phyloP scores from a whole-genome alignment of 1,139 yeast genomes.

The Hyphopichia burtonii region DNA sequence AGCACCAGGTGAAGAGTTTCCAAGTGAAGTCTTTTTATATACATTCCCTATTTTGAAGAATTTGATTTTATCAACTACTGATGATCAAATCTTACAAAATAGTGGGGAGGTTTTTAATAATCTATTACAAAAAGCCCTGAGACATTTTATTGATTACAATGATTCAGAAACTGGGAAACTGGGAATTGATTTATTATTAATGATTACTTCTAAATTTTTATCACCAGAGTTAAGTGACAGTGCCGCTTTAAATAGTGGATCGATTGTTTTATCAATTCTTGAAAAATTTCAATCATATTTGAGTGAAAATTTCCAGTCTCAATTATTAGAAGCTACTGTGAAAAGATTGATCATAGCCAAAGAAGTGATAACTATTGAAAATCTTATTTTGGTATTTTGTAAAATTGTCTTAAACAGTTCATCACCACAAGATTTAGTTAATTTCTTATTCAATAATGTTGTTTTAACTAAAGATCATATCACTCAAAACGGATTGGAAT shows the following conservation, averaged over 20 bases:
- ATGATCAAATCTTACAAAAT: constrained; percentile 75
- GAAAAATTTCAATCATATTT: constrained; percentile 55
- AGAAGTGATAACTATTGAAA: constrained; percentile 72
- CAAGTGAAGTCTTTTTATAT: constrained; percentile 46
- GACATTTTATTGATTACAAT: constrained; percentile 39
- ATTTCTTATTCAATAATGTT: constrained; percentile 50
- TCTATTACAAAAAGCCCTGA: constrained; percentile 53
- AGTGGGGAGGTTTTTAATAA: constrained; percentile 75
- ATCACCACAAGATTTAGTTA: constrained; percentile 53
- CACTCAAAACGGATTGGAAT: constrained; percentile 22
- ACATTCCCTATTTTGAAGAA: constrained; percentile 53
- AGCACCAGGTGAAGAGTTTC: constrained; percentile 44
- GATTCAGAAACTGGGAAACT: constrained; percentile 38
- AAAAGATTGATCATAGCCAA: constrained; percentile 62
- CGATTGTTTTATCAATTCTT: constrained; percentile 63
- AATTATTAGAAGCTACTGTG: constrained; percentile 72
- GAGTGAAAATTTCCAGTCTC: constrained; percentile 49
- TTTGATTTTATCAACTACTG: constrained; percentile 57
- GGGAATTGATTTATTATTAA: constrained; percentile 57
- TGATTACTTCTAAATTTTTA: constrained; percentile 66
- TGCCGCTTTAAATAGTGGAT: constrained; percentile 76
- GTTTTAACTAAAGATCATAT: constrained; percentile 26
- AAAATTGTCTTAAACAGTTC: constrained; percentile 65
- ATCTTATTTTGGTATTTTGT: constrained; percentile 74
- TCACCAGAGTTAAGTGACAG: constrained; percentile 73